Evolutionary conservation across 129 eudicot species (phyloP).

Genomic region (Deinandra increscens): DNA sequence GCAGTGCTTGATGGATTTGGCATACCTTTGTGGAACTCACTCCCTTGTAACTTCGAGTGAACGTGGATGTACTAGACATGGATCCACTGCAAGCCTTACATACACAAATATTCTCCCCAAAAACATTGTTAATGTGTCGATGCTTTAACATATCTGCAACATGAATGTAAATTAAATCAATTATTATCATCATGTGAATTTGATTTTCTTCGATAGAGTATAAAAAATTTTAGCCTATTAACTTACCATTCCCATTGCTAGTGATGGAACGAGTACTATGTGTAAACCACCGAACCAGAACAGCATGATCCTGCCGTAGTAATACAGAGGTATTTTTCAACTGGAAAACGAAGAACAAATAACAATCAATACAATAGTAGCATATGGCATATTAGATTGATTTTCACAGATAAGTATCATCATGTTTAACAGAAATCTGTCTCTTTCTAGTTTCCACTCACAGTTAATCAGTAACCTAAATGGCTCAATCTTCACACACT

Average conservation of each 20-base stretch:
- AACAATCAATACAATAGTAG: slow-evolving; percentile 1
- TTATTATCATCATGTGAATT: neutral
- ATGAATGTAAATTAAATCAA: neutral
- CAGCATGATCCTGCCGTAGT: slow-evolving; percentile 46
- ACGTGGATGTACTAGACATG: slow-evolving; percentile 29
- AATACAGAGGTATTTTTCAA: slow-evolving; percentile 39
- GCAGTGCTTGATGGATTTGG: slow-evolving; percentile 14
- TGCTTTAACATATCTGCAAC: slow-evolving; percentile 42
- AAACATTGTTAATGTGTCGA: slow-evolving; percentile 32
- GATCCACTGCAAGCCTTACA: slow-evolving; percentile 43
- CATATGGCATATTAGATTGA: neutral
- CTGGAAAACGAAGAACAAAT: slow-evolving; percentile 38
- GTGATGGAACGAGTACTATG: slow-evolving; percentile 33
- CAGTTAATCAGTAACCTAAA: slow-evolving; percentile 17
- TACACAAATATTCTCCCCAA: slow-evolving; percentile 38
- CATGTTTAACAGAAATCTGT: neutral
- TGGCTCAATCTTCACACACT: slow-evolving; percentile 1
- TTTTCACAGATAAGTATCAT: neutral
- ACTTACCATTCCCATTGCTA: slow-evolving; percentile 53
- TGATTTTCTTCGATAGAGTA: neutral
- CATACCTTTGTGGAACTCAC: slow-evolving; percentile 41
- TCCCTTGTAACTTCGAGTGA: slow-evolving; percentile 40
- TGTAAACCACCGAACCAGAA: slow-evolving; percentile 55
- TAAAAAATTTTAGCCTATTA: no score
- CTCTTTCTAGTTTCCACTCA: neutral